Evolutionary conservation across 495 filamentous ascomycete species (phyloP).

Genomic region (Friedmanniomyces simplex): DNA sequence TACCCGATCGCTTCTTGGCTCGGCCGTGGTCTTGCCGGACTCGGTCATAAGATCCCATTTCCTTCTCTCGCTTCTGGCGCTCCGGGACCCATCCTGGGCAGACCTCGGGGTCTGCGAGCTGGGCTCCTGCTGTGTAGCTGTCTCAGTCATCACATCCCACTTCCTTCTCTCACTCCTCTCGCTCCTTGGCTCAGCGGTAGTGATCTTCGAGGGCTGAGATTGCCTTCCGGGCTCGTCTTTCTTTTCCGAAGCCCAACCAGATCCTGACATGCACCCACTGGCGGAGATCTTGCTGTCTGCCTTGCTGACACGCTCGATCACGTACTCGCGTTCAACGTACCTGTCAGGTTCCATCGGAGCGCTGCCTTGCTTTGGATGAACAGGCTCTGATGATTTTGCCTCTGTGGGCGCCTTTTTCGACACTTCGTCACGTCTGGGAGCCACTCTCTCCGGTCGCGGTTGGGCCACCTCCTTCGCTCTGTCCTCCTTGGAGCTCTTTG

Average conservation of each 20-base stretch:
- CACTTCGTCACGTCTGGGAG: not conserved
- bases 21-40: not conserved
- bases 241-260: not conserved
- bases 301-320: not conserved
- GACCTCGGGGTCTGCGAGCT: not conserved
- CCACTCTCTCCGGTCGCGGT: not conserved
- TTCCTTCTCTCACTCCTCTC: not conserved
- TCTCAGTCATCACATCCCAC: constrained; percentile 3
- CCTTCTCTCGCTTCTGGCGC: not conserved
- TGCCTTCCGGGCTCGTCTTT: not conserved
- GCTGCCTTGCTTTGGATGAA: not conserved
- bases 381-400: too few relatives aligned
- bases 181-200: not conserved
- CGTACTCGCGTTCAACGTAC: not conserved
- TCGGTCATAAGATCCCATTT: not conserved
- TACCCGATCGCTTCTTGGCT: not conserved
- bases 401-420: too few relatives aligned
- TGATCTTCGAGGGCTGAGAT: not conserved
- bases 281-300: not conserved
- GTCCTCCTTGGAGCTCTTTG: not conserved
- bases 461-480: not conserved
- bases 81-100: not conserved
- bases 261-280: not conserved
- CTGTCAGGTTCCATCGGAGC: not conserved
- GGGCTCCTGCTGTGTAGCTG: not conserved